phyloP scores from a whole-genome alignment of 2,329 filamentous ascomycete species.

The Fusarium staphyleae region DNA sequence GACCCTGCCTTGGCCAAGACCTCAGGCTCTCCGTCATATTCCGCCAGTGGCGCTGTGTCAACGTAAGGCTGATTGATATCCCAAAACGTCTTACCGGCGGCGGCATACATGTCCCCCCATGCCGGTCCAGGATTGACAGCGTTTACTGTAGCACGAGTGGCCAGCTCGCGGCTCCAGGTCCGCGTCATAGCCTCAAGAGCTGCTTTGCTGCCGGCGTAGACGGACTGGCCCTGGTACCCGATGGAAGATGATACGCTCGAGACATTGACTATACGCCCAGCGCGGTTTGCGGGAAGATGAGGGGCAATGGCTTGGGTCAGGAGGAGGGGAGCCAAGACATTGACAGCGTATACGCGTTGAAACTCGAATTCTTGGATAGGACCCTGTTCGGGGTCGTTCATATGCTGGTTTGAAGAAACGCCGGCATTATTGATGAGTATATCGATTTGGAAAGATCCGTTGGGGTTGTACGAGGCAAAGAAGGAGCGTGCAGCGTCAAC shows the following conservation, averaged over 20 bases:
- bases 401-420: conserved; percentile 67
- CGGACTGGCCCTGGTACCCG: conserved; percentile 61
- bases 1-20: conserved; percentile 42
- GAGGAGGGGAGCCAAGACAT: conserved; percentile 81
- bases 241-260: conserved; percentile 62
- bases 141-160: conserved; percentile 62
- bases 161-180: conserved; percentile 64
- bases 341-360: conserved; percentile 75
- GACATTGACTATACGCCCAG: conserved; percentile 64
- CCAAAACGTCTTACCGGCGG: conserved; percentile 46
- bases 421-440: conserved; percentile 91
- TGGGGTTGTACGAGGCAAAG: conserved; percentile 36
- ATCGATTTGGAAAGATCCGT: conserved; percentile 62
- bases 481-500: conserved; percentile 42
- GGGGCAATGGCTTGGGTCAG: conserved; percentile 76
- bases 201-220: conserved; percentile 66
- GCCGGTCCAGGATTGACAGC: conserved; percentile 65
- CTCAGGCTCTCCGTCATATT: conserved; percentile 44
- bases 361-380: conserved; percentile 70
- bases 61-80: conserved; percentile 50
- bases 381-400: conserved; percentile 60
- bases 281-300: conserved; percentile 72
- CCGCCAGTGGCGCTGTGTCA: conserved; percentile 46
- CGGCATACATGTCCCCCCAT: conserved; percentile 59
- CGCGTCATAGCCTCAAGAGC: conserved; percentile 66